Evolutionary conservation across 1,139 yeast species (phyloP).

Genomic region (Yamadazyma epiphylla): DNA sequence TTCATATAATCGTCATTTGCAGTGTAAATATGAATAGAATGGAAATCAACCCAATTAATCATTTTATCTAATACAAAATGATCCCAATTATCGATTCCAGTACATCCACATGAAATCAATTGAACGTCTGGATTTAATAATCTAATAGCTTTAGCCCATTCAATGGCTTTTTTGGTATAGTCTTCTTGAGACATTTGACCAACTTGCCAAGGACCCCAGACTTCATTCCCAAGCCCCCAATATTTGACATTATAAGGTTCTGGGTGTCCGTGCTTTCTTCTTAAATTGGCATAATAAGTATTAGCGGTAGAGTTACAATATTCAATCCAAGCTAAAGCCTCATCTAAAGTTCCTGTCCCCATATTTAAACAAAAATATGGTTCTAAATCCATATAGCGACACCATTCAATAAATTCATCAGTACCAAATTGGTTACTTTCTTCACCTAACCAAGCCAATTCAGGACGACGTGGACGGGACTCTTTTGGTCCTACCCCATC

Average conservation of each 20-base stretch:
- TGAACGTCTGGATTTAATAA: constrained; percentile 22
- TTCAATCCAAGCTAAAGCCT: constrained; percentile 30
- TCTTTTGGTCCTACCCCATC: constrained; percentile 29
- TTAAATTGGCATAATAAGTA: constrained; percentile 21
- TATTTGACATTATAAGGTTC: constrained; percentile 30
- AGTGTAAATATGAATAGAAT: constrained; percentile 29
- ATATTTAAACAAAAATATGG: constrained; percentile 28
- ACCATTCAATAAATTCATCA: constrained; percentile 30
- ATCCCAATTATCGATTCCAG: constrained; percentile 26
- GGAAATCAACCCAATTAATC: constrained; percentile 21
- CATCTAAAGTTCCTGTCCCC: constrained; percentile 32
- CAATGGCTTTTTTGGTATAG: constrained; percentile 21
- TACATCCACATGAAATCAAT: constrained; percentile 25
- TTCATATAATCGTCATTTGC: constrained; percentile 19
- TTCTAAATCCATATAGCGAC: constrained; percentile 20
- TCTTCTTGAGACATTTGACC: constrained; percentile 26
- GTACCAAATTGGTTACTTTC: constrained; percentile 28
- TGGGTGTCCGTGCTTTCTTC: constrained; percentile 26
- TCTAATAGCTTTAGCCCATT: constrained; percentile 31
- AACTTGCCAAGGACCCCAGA: constrained; percentile 34
- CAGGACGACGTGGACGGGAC: constrained; percentile 24
- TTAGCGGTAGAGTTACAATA: constrained; percentile 25
- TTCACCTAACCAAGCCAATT: constrained; percentile 27
- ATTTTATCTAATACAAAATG: constrained; percentile 19
- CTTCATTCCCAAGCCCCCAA: constrained; percentile 32